Base-by-base conservation (phyloP, 257 asterid genomes). In the Penstemon davidsonii region DNA sequence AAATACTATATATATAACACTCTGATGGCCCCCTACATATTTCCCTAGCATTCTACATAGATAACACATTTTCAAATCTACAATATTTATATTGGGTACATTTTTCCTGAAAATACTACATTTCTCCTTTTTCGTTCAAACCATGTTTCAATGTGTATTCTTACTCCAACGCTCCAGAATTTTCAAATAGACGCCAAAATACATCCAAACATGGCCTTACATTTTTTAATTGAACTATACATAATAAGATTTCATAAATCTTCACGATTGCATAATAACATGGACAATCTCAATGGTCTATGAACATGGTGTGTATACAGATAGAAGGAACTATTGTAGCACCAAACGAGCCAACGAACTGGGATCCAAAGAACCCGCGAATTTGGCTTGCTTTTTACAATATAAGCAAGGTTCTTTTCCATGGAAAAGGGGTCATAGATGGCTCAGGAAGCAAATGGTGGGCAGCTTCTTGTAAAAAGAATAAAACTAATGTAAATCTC, bases 371-470 rank as follows among this genome's bases (percentile, higher is more conserved):
- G 59, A 79, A 76, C 77, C 85, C 79, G 5, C 64, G 93, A 63
- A 59, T 58, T 60, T 94, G 99, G 99, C 99, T 94, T 50, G 89
- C 61, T 51, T 94, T 87, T 75, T 74, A 74, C 75, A 85, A 91
- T 70, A 58, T 94, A 66, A 87, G 65, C 69, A 75, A 64, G 25
- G 91, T 77, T 7, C 12, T 18, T 71, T 91, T 94, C 80, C 96
- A 91, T 81, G 99, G 99, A 50, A 58, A 73, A 6, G 99, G 99
- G 42, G 78, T 85, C 18, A 83, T 94, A 63, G 99, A 94, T 77
- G 99, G 99, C 71, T 94, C 99, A 19, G 99, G 99, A 67, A 79
- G 78, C 75, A 86, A 86, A 76, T 94, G 99, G 99, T 94, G 99
- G 99, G 96, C 84, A 72, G 96, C 91, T 64, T 94, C 99, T 73